phyloP scores from a whole-genome alignment of 2,329 filamentous ascomycete species.

The Bipolaris sorokiniana region DNA sequence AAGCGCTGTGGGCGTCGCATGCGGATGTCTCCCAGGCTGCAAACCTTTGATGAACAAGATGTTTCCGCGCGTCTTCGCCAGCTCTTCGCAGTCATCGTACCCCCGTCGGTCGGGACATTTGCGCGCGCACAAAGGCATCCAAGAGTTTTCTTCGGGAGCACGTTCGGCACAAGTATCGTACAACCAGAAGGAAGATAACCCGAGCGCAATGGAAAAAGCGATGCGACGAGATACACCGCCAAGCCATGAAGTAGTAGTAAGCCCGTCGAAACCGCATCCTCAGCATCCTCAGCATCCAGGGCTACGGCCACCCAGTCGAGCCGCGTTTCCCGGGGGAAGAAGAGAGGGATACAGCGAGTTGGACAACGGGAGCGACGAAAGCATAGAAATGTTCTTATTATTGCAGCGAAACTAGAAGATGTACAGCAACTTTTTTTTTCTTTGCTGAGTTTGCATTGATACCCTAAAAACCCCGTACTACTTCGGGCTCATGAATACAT shows the following conservation, averaged over 20 bases:
- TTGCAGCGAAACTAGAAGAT: conserved; percentile 7
- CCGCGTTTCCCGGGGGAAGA: conserved; percentile 7
- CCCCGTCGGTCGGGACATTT: conserved; percentile 9
- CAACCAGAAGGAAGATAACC: conserved; percentile 1
- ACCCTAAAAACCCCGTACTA: background rate
- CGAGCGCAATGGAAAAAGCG: background rate
- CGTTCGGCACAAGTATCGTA: conserved; percentile 4
- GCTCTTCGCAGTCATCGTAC: conserved; percentile 15
- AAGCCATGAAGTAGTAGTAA: background rate
- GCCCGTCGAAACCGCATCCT: background rate
- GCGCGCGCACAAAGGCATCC: conserved; percentile 1
- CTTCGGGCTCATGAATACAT: background rate
- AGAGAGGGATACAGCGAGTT: conserved; percentile 9
- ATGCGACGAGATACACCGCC: background rate
- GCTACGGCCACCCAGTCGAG: conserved; percentile 9
- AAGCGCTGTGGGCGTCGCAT: conserved; percentile 37
- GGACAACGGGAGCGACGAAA: conserved; percentile 7
- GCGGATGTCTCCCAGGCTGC: conserved; percentile 42
- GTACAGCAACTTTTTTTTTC: background rate
- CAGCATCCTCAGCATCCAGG: conserved; percentile 3
- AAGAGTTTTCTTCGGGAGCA: conserved; percentile 1
- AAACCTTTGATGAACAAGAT: conserved; percentile 40
- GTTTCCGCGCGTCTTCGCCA: conserved; percentile 36
- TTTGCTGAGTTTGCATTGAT: background rate
- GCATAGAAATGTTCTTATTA: conserved; percentile 14